Conservation (phyloP, 1,284 basidiomycete species). For the Fistulinella staudtii region DNA sequence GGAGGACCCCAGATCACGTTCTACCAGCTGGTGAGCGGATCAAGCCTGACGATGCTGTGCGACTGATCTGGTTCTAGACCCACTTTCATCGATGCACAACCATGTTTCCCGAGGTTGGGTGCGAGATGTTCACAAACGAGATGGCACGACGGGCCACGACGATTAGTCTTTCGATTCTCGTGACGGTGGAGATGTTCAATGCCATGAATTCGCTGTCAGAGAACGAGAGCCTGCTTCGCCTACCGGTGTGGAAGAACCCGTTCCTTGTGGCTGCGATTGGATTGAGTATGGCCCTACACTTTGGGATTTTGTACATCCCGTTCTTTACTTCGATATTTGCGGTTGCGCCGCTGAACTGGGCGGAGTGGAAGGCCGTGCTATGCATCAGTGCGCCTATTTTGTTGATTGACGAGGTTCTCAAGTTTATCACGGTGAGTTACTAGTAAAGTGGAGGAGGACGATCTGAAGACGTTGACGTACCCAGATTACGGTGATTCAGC, state of each 20-base stretch:
- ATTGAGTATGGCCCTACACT: constrained; percentile 88
- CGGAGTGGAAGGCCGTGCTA: constrained; percentile 95
- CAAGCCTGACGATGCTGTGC: constrained; percentile 1
- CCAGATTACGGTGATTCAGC: too few species aligned
- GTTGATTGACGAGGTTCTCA: constrained; percentile 87
- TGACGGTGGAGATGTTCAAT: constrained; percentile 98
- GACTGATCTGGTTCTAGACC: constrained; percentile 50
- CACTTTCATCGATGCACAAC: constrained; percentile 90
- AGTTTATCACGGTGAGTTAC: constrained; percentile 69
- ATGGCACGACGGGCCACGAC: constrained; percentile 89
- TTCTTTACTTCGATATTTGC: constrained; percentile 91
- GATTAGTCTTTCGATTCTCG: constrained; percentile 91
- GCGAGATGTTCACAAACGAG: constrained; percentile 88
- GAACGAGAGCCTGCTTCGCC: constrained; percentile 85
- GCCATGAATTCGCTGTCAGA: constrained; percentile 99
- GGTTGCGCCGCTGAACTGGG: constrained; percentile 87
- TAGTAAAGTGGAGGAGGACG: not conserved
- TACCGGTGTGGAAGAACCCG: constrained; percentile 92
- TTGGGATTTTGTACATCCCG: constrained; percentile 93
- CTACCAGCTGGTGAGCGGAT: constrained; percentile 76
- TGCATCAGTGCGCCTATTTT: constrained; percentile 87
- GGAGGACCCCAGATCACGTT: constrained; percentile 92
- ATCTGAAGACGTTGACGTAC: too few species aligned
- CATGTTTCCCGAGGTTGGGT: constrained; percentile 86
- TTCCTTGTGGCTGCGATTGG: constrained; percentile 87